Evolutionary conservation across 2,329 filamentous ascomycete species (phyloP).

Genomic region (Periconia digitata): DNA sequence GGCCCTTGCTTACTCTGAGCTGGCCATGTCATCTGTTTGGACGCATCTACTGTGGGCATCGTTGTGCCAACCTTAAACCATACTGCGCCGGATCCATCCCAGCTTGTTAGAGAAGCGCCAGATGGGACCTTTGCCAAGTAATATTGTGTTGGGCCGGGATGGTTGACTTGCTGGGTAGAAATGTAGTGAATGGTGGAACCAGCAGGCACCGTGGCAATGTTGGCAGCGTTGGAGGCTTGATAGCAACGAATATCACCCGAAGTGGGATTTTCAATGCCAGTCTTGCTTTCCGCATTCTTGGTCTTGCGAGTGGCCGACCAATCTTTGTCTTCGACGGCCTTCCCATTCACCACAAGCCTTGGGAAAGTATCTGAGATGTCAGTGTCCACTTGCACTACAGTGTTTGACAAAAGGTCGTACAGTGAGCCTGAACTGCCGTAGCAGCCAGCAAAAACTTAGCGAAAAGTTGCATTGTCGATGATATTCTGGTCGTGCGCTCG

Average conservation of each 20-base stretch:
- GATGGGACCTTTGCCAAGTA: conserved; percentile 32
- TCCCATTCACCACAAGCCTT: conserved; percentile 25
- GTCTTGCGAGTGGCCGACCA: conserved; percentile 28
- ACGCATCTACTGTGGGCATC: conserved; percentile 24
- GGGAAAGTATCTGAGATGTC: conserved; percentile 28
- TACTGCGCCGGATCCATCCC: conserved; percentile 29
- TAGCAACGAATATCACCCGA: conserved; percentile 34
- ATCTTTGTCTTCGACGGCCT: conserved; percentile 26
- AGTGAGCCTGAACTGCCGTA: conserved; percentile 25
- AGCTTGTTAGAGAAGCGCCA: conserved; percentile 22
- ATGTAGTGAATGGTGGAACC: conserved; percentile 31
- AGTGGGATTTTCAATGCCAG: conserved; percentile 32
- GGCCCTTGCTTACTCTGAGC: conserved; percentile 29
- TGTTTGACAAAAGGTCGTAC: conserved; percentile 8
- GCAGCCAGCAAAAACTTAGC: conserved; percentile 17
- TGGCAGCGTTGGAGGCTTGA: conserved; percentile 19
- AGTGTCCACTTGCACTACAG: not conserved
- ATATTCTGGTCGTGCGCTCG: not conserved
- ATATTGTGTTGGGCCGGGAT: conserved; percentile 33
- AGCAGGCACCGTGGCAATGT: conserved; percentile 24
- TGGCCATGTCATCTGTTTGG: conserved; percentile 34
- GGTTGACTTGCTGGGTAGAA: conserved; percentile 34
- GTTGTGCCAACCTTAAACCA: conserved; percentile 33
- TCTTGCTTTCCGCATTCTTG: conserved; percentile 32
- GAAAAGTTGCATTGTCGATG: conserved; percentile 20